Evolutionary conservation across 352 stramenopile genomes (phyloP), one percentile per base, ranked within the genome.

Genomic region (Pythium inflatum): DNA sequence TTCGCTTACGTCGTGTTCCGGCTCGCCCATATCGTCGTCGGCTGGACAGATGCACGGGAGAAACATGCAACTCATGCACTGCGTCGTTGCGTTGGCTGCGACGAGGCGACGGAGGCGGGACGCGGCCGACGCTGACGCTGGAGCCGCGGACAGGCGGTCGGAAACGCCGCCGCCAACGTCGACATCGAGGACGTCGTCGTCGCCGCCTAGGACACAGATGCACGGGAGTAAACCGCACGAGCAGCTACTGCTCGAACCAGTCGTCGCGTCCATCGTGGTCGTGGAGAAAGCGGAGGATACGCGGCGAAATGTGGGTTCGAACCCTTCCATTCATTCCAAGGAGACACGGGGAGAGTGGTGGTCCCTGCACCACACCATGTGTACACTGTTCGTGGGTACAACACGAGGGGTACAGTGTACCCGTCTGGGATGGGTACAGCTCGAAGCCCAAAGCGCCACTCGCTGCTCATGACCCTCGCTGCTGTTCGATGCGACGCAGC

Each of bases 1-100:
- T n/a, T 40, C 55, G 38, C 28, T 13, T 13, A 16, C 40, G 25
- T 28, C 25, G 25, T 5, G 33, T 18, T 40, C 38, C 13, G 16
- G 9, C 49, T 38, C 24, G n/a, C n/a, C n/a, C 54, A 28, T 14
- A 13, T 43, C 24, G 38, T 25, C 28, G n/a, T 30, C 25, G 0
- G 88, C 80, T n/a, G 85, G 85, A 46, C 85, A 93, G 71, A 93
- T 93, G 61, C 85, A 93, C 33, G 85, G 85, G 57, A 93, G 62
- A 59, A 93, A 83, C 85, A 92, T 90, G 67, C 85, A 93, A 65
- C 71, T 83, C 66, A 78, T 72, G 61, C 85, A 93, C 66, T 87
- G 74, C 30, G 70, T 76, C 22, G 81, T 88, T 45, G 83, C 82
- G 45, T 90, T 78, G 22, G 74, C 78, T 2, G 78, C 79, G 36